A percentile compares a stretch with the other conserved stretches of the same genome.
phyloP scores from a whole-genome alignment of 2,329 filamentous ascomycete genomes.

The Ophiostoma tasmaniense region DNA sequence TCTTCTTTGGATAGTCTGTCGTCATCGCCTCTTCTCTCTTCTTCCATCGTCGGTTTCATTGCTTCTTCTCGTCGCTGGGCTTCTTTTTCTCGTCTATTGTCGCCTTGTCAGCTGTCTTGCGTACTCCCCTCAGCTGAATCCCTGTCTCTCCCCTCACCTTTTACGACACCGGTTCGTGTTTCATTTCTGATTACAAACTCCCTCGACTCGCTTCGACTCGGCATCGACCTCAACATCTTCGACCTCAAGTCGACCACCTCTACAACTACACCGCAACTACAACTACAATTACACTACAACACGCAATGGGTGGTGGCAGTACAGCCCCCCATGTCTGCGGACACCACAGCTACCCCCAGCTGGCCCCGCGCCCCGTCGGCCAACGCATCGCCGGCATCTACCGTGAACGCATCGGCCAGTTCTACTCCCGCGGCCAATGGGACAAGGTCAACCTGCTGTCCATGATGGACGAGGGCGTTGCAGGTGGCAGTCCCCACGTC shows the following conservation, averaged over 20 bases:
- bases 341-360: slow-evolving; percentile 22
- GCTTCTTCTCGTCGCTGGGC: not conserved
- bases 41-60: not conserved
- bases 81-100: not conserved
- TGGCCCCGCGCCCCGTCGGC: slow-evolving; percentile 23
- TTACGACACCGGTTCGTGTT: not conserved
- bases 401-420: slow-evolving; percentile 22
- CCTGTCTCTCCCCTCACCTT: not conserved
- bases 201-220: not conserved
- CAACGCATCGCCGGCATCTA: slow-evolving; percentile 23
- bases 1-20: not conserved
- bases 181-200: not conserved
- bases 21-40: not conserved
- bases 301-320: slow-evolving; percentile 23
- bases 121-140: not conserved
- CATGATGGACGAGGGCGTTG: slow-evolving; percentile 62
- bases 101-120: not conserved
- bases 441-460: slow-evolving; percentile 24
- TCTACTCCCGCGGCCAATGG: slow-evolving; percentile 22
- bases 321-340: slow-evolving; percentile 13
- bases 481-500: slow-evolving; percentile 64
- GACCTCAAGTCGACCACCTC: not conserved
- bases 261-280: too few relatives aligned
- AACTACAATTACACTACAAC: too few relatives aligned
- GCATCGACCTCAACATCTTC: not conserved